phyloP scores from a whole-genome alignment of 345 rosid species.

The Linum lewisii region DNA sequence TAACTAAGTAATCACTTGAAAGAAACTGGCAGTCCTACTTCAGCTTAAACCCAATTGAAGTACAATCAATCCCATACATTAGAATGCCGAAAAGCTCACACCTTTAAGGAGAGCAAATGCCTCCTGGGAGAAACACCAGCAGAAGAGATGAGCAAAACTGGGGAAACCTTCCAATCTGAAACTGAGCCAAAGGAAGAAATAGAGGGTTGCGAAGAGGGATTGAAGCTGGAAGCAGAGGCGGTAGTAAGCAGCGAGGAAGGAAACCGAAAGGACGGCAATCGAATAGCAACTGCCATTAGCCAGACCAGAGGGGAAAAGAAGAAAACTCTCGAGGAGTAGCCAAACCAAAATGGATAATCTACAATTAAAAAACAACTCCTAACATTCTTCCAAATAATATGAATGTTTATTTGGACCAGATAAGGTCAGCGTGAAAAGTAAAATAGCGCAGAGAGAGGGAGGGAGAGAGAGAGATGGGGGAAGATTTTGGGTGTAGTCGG shows the following conservation, averaged over 20 bases:
- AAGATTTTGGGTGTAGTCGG: neutral
- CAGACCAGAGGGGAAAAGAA: neutral
- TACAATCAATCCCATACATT: neutral
- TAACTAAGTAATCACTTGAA: neutral
- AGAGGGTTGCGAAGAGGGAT: constrained; percentile 29
- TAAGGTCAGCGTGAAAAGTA: neutral
- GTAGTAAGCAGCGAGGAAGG: constrained; percentile 29
- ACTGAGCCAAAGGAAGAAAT: constrained; percentile 10
- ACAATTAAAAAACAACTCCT: no score
- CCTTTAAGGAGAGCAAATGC: constrained; percentile 41
- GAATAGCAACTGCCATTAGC: constrained; percentile 58
- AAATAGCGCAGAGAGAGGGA: neutral
- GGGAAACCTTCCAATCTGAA: constrained; percentile 30
- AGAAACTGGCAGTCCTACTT: constrained; percentile 11
- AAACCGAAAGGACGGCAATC: constrained; percentile 33
- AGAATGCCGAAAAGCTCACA: constrained; percentile 4
- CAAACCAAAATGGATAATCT: neutral
- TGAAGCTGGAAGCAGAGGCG: constrained; percentile 27
- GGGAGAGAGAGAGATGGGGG: neutral
- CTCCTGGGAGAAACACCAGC: constrained; percentile 26
- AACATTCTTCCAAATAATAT: no score
- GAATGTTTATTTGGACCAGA: neutral
- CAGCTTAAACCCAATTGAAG: neutral
- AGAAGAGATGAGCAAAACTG: constrained; percentile 23
- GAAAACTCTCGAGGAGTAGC: neutral